These are phyloP conservation scores for Coccomyxa sp. DNA, from an alignment of 139 green algal genomes.

Conservation along the genomic window DNA sequence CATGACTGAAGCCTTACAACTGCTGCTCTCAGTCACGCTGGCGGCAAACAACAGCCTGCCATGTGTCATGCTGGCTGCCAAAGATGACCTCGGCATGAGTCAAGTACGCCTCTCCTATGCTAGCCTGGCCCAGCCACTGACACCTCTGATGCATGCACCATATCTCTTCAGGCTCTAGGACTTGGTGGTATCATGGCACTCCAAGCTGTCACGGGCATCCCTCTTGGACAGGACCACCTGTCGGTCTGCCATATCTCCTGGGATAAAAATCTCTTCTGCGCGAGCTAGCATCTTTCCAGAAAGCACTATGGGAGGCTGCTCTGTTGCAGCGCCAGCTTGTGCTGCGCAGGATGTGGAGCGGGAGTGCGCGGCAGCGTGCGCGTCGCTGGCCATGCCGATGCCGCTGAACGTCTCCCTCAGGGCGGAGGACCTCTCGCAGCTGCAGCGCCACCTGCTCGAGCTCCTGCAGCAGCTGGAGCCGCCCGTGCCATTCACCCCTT, in stretches of 20 bases:
- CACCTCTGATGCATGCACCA: no score
- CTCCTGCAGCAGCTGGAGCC: conserved; percentile 23
- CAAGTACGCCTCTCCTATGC: conserved; percentile 10
- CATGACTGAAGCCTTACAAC: conserved; percentile 23
- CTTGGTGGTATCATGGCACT: not conserved
- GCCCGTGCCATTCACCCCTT: conserved; percentile 41
- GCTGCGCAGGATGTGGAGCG: conserved; percentile 18
- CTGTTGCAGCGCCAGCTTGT: not conserved
- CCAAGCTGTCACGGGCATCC: no score
- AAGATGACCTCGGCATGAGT: conserved; percentile 55
- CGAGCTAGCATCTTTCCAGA: not conserved
- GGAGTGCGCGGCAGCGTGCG: conserved; percentile 22
- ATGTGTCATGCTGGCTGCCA: conserved; percentile 52
- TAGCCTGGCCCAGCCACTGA: not conserved
- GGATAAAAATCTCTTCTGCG: no score
- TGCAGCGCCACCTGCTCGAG: conserved; percentile 22
- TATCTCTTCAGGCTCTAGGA: not conserved
- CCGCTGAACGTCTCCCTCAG: conserved; percentile 21
- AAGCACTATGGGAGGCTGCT: not conserved
- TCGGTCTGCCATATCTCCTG: no score
- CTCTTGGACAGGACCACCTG: no score
- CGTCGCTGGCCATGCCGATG: conserved; percentile 22
- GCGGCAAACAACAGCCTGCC: conserved; percentile 52
- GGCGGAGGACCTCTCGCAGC: not conserved
- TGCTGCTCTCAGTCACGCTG: conserved; percentile 24